Evolutionary conservation across 495 filamentous ascomycete genomes (phyloP), one percentile per base, ranked within the genome.

Genomic region (Talaromyces stipitatus): DNA sequence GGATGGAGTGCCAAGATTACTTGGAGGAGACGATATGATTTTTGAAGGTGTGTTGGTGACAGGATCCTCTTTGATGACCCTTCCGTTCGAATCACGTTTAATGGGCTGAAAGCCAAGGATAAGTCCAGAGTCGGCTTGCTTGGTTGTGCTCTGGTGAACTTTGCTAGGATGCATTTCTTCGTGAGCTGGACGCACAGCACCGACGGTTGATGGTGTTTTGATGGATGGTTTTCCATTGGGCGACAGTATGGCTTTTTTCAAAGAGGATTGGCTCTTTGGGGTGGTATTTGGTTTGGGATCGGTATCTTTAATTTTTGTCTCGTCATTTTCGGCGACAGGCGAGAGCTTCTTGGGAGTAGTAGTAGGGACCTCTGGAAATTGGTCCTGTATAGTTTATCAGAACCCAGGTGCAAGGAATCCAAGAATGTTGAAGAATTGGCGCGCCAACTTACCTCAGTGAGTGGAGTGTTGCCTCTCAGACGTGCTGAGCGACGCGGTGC

Each of bases 121-220:
- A 45, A 88, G 66, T 20, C 81, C 86, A 0, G 85, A 85, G 46
- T 87, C 86, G 4, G 80, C 79, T 30, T 85, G 73, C 57, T 83
- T 82, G n/a, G 79, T 81, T 58, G 85, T 90, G 61, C 84, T 90
- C 28, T 79, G 74, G 51, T 87, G 87, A 28, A 77, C 81, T 65
- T 86, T 86, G 78, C 82, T 87, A 36, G 88, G 88, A 64, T 91
- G 88, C 86, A 90, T 90, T 64, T 90, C 87, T 30, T 83, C 79
- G 54, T 74, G 75, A 45, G 84, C 70, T 4, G 85, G 82, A 56
- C 73, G 69, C 22, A 69, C 45, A 16, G 66, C 58, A 22, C 63
- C 59, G 11, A 50, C 60, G 11, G 68, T 75, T 14, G 71, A 76
- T 26, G 80, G 80, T 2, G 80, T 83, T 63, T 82, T 82, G 28